A percentile compares a stretch with the other conserved stretches of the same genome.
phyloP scores from a whole-genome alignment of 208 protist genomes.

The Sergeia podlipaevii region DNA sequence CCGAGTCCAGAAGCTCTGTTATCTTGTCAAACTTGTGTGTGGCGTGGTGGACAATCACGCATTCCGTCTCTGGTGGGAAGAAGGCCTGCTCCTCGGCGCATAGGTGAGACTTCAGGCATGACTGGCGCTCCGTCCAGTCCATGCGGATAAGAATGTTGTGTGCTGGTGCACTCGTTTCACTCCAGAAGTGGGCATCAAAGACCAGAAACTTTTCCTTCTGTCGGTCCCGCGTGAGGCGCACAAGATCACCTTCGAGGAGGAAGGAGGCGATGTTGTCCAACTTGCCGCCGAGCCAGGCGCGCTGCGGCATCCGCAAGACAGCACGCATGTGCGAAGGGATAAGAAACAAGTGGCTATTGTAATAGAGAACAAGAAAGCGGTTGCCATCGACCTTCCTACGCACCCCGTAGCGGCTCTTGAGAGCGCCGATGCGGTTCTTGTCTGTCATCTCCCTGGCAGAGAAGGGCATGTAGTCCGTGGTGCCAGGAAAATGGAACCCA shows the following conservation, averaged over 20 bases:
- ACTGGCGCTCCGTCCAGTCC: slow-evolving; percentile 61
- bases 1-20: slow-evolving; percentile 53
- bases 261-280: slow-evolving; percentile 41
- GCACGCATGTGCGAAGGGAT: slow-evolving; percentile 75
- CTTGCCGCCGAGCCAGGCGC: slow-evolving; percentile 57
- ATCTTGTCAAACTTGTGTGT: slow-evolving; percentile 40
- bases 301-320: slow-evolving; percentile 48
- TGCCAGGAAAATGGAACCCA: slow-evolving; percentile 50
- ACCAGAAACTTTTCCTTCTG: slow-evolving; percentile 70
- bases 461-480: slow-evolving; percentile 52
- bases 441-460: slow-evolving; percentile 69
- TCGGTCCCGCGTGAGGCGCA: slow-evolving; percentile 33
- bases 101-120: slow-evolving; percentile 41
- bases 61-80: slow-evolving; percentile 36
- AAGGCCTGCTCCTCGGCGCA: slow-evolving; percentile 38
- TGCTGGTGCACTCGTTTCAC: slow-evolving; percentile 26
- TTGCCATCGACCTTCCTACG: slow-evolving; percentile 59
- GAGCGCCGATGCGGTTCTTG: slow-evolving; percentile 47
- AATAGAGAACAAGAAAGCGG: slow-evolving; percentile 48
- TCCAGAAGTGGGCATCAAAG: slow-evolving; percentile 79
- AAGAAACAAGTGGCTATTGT: slow-evolving; percentile 57
- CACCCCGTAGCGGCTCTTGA: slow-evolving; percentile 63
- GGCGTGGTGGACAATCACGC: slow-evolving; percentile 63
- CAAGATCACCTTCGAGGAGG: slow-evolving; percentile 73
- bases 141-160: slow-evolving; percentile 55